These are phyloP conservation scores for Colletotrichum musicola DNA, from an alignment of 2,329 filamentous ascomycete species.

Conservation along the genomic window DNA sequence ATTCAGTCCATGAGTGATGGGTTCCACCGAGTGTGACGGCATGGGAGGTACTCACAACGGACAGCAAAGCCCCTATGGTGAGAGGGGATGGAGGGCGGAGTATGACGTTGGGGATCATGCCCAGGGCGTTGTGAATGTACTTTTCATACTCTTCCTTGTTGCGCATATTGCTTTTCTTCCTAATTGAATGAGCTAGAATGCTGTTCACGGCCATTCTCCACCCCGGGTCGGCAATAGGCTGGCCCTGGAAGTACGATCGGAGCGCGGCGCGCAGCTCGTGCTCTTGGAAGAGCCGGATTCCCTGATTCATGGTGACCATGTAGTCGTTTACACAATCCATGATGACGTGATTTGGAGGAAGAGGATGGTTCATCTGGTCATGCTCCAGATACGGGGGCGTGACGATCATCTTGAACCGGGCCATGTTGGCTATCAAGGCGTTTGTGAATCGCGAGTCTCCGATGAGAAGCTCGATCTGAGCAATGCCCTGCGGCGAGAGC, in stretches of 20 bases:
- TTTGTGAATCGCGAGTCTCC: constrained; percentile 29
- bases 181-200: constrained; percentile 19
- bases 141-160: constrained; percentile 31
- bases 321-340: constrained; percentile 34
- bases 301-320: constrained; percentile 15
- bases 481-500: constrained; percentile 20
- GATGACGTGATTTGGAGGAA: constrained; percentile 33
- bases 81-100: constrained; percentile 24
- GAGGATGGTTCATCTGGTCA: constrained; percentile 24
- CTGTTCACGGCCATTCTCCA: constrained; percentile 33
- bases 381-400: constrained; percentile 14
- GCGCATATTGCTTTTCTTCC: constrained; percentile 23
- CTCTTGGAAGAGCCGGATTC: constrained; percentile 21
- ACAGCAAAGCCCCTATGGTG: constrained; percentile 21
- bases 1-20: not conserved
- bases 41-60: constrained; percentile 22
- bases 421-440: not conserved
- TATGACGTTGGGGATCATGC: constrained; percentile 28
- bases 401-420: not conserved
- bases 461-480: constrained; percentile 31
- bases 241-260: constrained; percentile 26
- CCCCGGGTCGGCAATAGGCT: constrained; percentile 22
- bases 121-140: constrained; percentile 33
- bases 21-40: not conserved
- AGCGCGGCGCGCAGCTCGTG: constrained; percentile 31